Evolutionary conservation across 2,329 filamentous ascomycete genomes (phyloP).

Genomic region (Fusarium fujikuroi): DNA sequence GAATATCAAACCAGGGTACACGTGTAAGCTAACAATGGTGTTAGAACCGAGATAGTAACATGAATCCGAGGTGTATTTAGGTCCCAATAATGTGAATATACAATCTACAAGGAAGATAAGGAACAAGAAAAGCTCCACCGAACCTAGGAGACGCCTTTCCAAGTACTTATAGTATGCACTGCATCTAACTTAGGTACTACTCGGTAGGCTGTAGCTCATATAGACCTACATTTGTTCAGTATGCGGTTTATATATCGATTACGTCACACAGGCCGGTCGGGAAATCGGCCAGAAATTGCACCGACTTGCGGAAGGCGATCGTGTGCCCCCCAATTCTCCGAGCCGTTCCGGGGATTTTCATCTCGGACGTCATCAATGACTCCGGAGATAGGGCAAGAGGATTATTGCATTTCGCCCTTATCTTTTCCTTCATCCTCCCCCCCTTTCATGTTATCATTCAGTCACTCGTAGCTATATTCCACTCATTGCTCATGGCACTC

Average conservation of each 20-base stretch:
- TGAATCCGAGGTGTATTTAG: background rate
- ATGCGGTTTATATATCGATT: background rate
- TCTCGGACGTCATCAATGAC: slow-evolving; percentile 41
- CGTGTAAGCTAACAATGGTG: background rate
- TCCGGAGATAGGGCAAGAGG: slow-evolving; percentile 13
- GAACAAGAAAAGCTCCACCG: background rate
- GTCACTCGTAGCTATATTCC: background rate
- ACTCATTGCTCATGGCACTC: slow-evolving; percentile 21
- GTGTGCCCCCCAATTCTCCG: slow-evolving; percentile 38
- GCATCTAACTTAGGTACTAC: background rate
- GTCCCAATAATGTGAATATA: background rate
- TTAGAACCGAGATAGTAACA: background rate
- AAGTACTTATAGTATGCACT: background rate
- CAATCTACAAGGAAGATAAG: background rate
- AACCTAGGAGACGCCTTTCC: background rate
- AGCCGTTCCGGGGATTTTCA: slow-evolving; percentile 38
- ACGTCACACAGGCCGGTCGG: slow-evolving; percentile 1
- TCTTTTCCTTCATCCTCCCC: too few relatives aligned
- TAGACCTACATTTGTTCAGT: background rate
- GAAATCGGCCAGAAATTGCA: slow-evolving; percentile 17
- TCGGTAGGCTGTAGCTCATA: background rate
- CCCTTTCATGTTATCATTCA: background rate
- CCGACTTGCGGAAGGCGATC: slow-evolving; percentile 26
- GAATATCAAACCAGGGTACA: background rate
- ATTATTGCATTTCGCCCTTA: slow-evolving; percentile 1